Percentiles rank a stretch among this genome's conserved stretches.
Conservation (phyloP, 345 rosid genomes). For the Reutealis trisperma region DNA sequence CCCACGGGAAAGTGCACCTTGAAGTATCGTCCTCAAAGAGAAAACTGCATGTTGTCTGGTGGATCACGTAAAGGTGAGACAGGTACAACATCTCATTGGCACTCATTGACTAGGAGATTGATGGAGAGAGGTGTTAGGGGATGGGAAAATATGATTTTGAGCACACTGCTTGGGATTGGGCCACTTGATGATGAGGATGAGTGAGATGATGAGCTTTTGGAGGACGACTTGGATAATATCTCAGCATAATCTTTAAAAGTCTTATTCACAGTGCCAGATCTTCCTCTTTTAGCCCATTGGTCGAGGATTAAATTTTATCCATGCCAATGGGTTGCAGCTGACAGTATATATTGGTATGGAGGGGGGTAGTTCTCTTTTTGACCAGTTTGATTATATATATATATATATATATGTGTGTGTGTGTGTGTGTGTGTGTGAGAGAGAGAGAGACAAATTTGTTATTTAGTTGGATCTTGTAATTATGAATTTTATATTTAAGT, state of each 20-base stretch:
- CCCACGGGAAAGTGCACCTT: slow-evolving; percentile 46
- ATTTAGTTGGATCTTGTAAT: neutral
- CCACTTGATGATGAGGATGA: slow-evolving; percentile 20
- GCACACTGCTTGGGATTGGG: slow-evolving; percentile 15
- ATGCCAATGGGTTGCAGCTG: neutral
- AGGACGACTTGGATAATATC: neutral
- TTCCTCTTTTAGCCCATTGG: too few relatives aligned
- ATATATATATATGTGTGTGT: too few relatives aligned
- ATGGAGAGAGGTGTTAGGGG: slow-evolving; percentile 36
- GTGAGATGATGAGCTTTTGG: slow-evolving; percentile 25
- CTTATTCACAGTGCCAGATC: too few relatives aligned
- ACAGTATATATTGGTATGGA: neutral
- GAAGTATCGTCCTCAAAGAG: slow-evolving; percentile 25
- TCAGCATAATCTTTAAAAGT: neutral
- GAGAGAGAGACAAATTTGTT: neutral
- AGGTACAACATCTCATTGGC: slow-evolving; percentile 10
- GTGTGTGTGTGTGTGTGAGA: too few relatives aligned
- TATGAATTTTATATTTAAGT: neutral
- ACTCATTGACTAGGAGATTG: slow-evolving; percentile 22
- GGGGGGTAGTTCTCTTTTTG: neutral
- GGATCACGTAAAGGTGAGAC: neutral
- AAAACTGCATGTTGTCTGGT: slow-evolving; percentile 1
- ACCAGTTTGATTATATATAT: neutral
- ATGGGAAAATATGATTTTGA: slow-evolving; percentile 38
- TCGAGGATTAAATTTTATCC: too few relatives aligned